phyloP scores from a whole-genome alignment of 2,329 filamentous ascomycete species.

The Ceratocystis destructans region DNA sequence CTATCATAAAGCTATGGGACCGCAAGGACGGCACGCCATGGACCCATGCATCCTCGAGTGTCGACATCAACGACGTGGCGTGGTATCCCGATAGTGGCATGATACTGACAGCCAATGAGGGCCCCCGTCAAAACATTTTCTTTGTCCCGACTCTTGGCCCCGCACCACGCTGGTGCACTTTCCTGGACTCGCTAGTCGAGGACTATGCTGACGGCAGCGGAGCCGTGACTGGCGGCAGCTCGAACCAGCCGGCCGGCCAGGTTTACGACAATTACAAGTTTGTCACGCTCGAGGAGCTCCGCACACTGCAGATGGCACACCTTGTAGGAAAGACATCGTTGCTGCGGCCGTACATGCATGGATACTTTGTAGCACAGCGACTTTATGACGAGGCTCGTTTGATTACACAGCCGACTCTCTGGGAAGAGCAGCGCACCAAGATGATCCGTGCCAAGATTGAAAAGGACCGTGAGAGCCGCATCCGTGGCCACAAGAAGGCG shows the following conservation, averaged over 20 bases:
- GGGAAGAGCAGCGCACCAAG: constrained; percentile 83
- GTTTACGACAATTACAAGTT: constrained; percentile 99
- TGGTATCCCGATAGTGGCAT: constrained; percentile 90
- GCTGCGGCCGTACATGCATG: constrained; percentile 94
- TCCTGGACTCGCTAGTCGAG: constrained; percentile 94
- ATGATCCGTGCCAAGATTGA: constrained; percentile 89
- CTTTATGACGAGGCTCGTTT: constrained; percentile 89
- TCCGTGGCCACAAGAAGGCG: constrained; percentile 78
- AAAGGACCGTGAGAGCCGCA: constrained; percentile 88
- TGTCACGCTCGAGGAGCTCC: constrained; percentile 74
- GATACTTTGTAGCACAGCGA: constrained; percentile 91
- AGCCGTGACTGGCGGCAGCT: constrained; percentile 18
- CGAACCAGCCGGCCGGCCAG: constrained; percentile 47
- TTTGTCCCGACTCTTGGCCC: constrained; percentile 89
- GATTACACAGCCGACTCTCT: constrained; percentile 86
- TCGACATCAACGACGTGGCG: constrained; percentile 87
- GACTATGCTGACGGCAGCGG: constrained; percentile 68
- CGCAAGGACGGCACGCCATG: constrained; percentile 68
- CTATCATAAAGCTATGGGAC: constrained; percentile 96
- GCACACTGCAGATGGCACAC: constrained; percentile 72
- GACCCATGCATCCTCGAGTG: constrained; percentile 89
- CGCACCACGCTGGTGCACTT: constrained; percentile 88
- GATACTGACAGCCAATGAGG: constrained; percentile 93
- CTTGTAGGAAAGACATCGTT: constrained; percentile 82
- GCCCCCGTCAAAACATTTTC: constrained; percentile 86